Evolutionary conservation across 2,329 filamentous ascomycete genomes (phyloP).

Genomic region (Sclerotinia nivalis): DNA sequence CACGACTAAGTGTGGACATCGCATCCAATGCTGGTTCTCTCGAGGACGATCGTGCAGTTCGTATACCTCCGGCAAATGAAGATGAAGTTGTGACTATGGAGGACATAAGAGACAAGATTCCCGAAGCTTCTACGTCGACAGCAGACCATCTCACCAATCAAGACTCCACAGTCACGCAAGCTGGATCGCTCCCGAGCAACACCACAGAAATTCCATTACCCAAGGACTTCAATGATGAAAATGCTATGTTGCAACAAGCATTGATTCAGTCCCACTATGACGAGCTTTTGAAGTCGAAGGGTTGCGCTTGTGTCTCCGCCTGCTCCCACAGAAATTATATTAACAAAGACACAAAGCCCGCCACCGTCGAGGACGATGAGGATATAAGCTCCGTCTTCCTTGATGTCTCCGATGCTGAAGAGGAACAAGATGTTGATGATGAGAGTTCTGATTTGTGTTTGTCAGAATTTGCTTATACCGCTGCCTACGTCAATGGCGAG

Average conservation of each 20-base stretch:
- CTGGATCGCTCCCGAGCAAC: neutral
- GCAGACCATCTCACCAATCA: neutral
- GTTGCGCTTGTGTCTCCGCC: neutral
- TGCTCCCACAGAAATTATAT: neutral
- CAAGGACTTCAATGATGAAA: neutral
- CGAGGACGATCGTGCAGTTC: neutral
- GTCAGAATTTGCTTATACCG: neutral
- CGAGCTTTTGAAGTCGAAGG: neutral
- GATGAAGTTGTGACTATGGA: neutral
- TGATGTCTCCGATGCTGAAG: too few relatives aligned
- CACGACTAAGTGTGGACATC: neutral
- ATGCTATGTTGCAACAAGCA: slow-evolving; percentile 2
- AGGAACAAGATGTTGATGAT: neutral
- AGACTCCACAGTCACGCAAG: neutral
- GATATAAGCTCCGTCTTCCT: neutral
- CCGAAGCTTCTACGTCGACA: too few relatives aligned
- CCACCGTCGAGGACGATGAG: neutral
- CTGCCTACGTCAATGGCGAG: neutral
- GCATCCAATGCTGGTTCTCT: neutral
- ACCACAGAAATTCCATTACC: neutral
- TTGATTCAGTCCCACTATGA: neutral
- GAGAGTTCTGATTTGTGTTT: neutral
- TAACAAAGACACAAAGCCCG: too few relatives aligned
- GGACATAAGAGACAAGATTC: neutral
- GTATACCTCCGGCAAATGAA: neutral